Conservation (phyloP, 495 filamentous ascomycete genomes). For the Extremus antarcticus region DNA sequence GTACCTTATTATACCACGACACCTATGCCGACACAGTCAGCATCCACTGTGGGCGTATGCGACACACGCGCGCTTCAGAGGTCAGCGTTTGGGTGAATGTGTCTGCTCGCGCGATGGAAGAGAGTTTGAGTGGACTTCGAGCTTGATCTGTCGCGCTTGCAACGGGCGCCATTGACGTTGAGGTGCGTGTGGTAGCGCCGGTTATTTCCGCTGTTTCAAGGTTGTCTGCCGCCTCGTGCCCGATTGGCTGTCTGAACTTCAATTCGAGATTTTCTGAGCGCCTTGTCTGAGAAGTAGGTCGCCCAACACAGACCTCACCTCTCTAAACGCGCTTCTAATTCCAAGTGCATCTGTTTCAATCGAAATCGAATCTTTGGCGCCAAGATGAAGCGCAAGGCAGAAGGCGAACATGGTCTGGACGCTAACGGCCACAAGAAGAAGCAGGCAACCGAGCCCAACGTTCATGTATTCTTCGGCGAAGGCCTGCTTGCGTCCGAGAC, state of each 20-base stretch:
- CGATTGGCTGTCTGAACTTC: background rate
- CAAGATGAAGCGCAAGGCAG: constrained; percentile 48
- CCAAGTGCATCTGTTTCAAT: background rate
- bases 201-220: background rate
- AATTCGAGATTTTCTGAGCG: background rate
- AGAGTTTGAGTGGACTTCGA: background rate
- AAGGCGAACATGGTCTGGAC: constrained; percentile 24
- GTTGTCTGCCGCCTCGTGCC: background rate
- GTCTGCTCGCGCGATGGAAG: background rate
- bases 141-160: background rate
- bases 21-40: background rate
- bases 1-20: background rate
- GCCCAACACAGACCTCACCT: background rate
- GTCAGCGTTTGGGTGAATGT: background rate
- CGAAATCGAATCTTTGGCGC: background rate
- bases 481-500: constrained; percentile 62
- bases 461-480: constrained; percentile 49
- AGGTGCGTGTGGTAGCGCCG: background rate
- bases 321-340: background rate
- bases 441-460: constrained; percentile 40
- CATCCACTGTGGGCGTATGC: background rate
- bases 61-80: background rate
- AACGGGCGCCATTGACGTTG: background rate
- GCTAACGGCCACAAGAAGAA: constrained; percentile 42
- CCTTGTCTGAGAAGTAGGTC: background rate